Conservation (phyloP, 108 stramenopile species). For the Chaetoceros muelleri region DNA sequence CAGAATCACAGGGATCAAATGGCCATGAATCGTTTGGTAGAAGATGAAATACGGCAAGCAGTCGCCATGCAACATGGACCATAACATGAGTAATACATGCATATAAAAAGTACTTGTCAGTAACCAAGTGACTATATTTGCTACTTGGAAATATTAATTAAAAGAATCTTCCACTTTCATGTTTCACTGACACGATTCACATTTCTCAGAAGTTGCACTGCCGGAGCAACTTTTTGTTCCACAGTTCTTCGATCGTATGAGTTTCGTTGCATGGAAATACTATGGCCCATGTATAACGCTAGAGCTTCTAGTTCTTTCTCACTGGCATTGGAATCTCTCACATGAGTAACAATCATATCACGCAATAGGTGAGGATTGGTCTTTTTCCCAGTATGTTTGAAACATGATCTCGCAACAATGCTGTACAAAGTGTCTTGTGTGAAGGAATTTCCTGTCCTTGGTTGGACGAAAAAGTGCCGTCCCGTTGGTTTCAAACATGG, state of each 20-base stretch:
- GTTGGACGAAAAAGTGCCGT: slow-evolving; percentile 47
- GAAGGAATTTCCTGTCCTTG: slow-evolving; percentile 60
- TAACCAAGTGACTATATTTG: too few species aligned
- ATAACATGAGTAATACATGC: too few species aligned
- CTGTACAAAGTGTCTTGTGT: slow-evolving; percentile 62
- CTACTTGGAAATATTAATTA: too few species aligned
- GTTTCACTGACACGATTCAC: too few species aligned
- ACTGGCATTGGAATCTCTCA: slow-evolving; percentile 64
- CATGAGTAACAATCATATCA: slow-evolving; percentile 81
- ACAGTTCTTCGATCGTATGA: slow-evolving; percentile 77
- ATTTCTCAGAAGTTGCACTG: slow-evolving; percentile 41
- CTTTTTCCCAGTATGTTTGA: slow-evolving; percentile 60
- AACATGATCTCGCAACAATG: slow-evolving; percentile 61
- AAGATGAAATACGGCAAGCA: slow-evolving; percentile 45
- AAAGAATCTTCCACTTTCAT: too few species aligned
- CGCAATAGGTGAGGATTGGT: slow-evolving; percentile 76
- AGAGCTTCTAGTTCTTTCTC: slow-evolving; percentile 79
- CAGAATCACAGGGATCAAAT: slow-evolving; percentile 12
- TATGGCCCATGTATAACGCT: slow-evolving; percentile 82
- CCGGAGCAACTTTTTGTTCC: slow-evolving; percentile 69
- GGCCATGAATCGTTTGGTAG: slow-evolving; percentile 35
- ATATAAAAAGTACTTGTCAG: too few species aligned
- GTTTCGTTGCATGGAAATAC: slow-evolving; percentile 71
- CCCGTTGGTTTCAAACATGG: slow-evolving; percentile 40
- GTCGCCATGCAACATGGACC: too few species aligned